Conservation (phyloP, 2,329 filamentous ascomycete species). For the Blastomyces silverae region DNA sequence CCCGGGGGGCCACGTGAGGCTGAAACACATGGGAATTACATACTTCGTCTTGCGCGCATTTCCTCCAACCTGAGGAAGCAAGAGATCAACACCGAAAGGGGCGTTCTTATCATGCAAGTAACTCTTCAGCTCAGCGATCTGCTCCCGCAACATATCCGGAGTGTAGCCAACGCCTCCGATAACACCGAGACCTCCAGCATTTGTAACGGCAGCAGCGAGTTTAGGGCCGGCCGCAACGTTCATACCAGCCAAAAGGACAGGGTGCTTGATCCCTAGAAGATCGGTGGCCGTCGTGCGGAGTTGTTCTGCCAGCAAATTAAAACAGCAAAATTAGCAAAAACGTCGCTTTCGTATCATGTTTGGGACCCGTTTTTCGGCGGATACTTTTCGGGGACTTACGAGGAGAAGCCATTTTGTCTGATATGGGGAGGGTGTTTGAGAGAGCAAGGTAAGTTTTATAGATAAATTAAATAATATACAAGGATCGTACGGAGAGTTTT, state of each 20-base stretch:
- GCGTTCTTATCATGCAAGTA: conserved; percentile 84
- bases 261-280: conserved; percentile 96
- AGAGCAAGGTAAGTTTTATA: background rate
- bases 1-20: background rate
- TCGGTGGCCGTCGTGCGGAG: conserved; percentile 89
- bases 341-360: conserved; percentile 22
- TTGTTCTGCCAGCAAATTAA: conserved; percentile 53
- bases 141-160: conserved; percentile 91
- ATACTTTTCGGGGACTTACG: conserved; percentile 51
- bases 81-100: conserved; percentile 88
- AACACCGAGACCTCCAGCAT: conserved; percentile 92
- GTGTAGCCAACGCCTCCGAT: conserved; percentile 90
- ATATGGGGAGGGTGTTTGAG: background rate
- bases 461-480: background rate
- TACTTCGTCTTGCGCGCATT: conserved; percentile 92
- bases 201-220: conserved; percentile 92
- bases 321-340: conserved; percentile 15
- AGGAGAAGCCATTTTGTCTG: conserved; percentile 62
- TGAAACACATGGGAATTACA: background rate
- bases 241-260: conserved; percentile 93
- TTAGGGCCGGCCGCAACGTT: conserved; percentile 96
- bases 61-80: conserved; percentile 90
- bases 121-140: conserved; percentile 89
- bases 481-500: background rate
- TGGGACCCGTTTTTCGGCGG: conserved; percentile 19